Conservation (phyloP, 768 basidiomycete species). For the Naganishia vishniacii region DNA sequence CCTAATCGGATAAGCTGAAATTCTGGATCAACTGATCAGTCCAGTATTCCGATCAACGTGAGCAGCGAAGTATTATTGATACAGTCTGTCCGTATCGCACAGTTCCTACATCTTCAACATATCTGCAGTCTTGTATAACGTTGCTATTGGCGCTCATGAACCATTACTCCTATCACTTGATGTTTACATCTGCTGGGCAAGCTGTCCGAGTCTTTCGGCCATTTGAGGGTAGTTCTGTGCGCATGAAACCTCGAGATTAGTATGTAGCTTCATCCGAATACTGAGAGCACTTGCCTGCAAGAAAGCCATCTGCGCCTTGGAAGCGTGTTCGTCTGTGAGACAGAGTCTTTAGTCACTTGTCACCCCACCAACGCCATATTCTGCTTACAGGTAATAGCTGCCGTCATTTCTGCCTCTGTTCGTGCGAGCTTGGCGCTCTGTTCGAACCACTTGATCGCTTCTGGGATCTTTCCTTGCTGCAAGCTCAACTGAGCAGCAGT, state of each 20-base stretch:
- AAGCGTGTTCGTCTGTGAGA: conserved; percentile 58
- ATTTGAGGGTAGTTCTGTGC: conserved; percentile 66
- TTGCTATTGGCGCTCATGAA: neutral
- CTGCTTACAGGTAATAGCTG: conserved; percentile 46
- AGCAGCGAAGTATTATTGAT: neutral
- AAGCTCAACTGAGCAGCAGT: conserved; percentile 88
- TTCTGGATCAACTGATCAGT: no score
- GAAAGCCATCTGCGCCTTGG: conserved; percentile 75
- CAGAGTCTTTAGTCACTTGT: neutral
- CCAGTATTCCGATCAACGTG: no score
- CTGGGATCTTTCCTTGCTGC: conserved; percentile 81
- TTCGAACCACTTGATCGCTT: conserved; percentile 80
- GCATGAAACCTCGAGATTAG: neutral
- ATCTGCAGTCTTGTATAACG: neutral
- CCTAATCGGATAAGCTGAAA: no score
- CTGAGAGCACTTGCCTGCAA: conserved; percentile 50
- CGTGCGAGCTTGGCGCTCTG: conserved; percentile 77
- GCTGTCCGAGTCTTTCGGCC: conserved; percentile 53
- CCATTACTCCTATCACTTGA: neutral
- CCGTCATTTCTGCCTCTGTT: conserved; percentile 76
- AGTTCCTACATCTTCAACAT: neutral
- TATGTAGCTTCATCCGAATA: neutral
- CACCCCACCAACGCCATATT: neutral
- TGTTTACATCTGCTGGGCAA: conserved; percentile 42
- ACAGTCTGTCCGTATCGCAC: neutral